Percentiles rank a stretch among this genome's conserved stretches.
Evolutionary conservation across 2,329 filamentous ascomycete genomes (phyloP).

Genomic region (Calonectria hongkongensis): DNA sequence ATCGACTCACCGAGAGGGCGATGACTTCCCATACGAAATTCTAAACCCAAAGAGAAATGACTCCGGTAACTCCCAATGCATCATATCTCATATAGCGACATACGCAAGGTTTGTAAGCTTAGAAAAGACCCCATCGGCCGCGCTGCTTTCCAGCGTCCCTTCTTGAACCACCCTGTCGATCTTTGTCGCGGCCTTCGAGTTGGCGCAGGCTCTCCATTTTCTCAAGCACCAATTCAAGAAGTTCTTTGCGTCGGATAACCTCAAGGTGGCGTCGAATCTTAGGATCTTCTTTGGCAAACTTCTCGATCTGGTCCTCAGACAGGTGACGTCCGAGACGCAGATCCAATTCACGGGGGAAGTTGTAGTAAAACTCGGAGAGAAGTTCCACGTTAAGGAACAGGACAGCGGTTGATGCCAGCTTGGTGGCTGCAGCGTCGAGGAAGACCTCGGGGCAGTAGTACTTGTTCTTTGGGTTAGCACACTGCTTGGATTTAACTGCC

Average conservation of each 20-base stretch:
- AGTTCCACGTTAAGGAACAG: slow-evolving; percentile 98
- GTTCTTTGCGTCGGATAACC: slow-evolving; percentile 92
- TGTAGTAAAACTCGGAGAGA: slow-evolving; percentile 97
- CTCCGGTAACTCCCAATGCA: slow-evolving; percentile 55
- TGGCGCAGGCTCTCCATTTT: slow-evolving; percentile 96
- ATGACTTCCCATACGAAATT: slow-evolving; percentile 39
- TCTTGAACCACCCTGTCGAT: slow-evolving; percentile 59
- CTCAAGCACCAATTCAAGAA: slow-evolving; percentile 92
- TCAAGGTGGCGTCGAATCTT: slow-evolving; percentile 93
- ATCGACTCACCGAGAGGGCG: slow-evolving; percentile 26
- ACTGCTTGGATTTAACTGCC: slow-evolving; percentile 94
- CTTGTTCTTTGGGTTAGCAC: slow-evolving; percentile 88
- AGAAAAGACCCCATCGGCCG: slow-evolving; percentile 71
- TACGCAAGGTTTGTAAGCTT: slow-evolving; percentile 35
- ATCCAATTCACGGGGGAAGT: slow-evolving; percentile 95
- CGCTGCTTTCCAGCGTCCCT: slow-evolving; percentile 63
- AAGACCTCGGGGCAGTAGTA: slow-evolving; percentile 98
- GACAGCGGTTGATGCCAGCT: slow-evolving; percentile 94
- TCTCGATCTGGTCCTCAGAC: slow-evolving; percentile 86
- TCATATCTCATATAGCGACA: slow-evolving; percentile 52
- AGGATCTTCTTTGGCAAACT: slow-evolving; percentile 93
- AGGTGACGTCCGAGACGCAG: slow-evolving; percentile 88
- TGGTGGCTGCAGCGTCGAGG: slow-evolving; percentile 96
- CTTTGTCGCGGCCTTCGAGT: slow-evolving; percentile 84
- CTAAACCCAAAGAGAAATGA: slow-evolving; percentile 54